Conservation (phyloP, 2,329 filamentous ascomycete species). For the Aspergillus floridensis region DNA sequence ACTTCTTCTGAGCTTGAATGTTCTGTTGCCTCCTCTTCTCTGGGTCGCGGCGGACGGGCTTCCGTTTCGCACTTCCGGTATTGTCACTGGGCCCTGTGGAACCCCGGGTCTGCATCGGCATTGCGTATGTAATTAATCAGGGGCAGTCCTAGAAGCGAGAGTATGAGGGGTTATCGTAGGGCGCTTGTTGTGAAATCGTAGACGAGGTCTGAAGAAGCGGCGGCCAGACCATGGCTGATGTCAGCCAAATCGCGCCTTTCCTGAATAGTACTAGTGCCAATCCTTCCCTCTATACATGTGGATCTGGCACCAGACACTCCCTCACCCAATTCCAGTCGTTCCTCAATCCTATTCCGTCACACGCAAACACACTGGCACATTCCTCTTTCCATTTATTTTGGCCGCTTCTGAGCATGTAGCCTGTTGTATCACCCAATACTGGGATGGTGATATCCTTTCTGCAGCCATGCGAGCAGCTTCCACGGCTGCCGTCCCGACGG, state of each 20-base stretch:
- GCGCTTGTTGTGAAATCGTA: not conserved
- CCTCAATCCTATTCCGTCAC: no score
- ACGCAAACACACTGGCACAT: no score
- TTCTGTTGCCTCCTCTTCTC: conserved; percentile 24
- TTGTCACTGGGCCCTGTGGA: not conserved
- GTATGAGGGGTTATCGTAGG: not conserved
- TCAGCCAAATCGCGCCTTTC: not conserved
- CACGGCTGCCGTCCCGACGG: no score
- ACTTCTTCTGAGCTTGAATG: conserved; percentile 21
- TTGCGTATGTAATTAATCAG: not conserved
- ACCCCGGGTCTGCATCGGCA: conserved; percentile 6
- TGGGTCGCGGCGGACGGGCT: conserved; percentile 23
- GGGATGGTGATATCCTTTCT: no score
- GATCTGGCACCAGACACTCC: no score
- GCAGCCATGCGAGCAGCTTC: no score
- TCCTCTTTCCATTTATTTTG: no score
- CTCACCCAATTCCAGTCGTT: no score
- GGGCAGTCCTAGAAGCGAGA: not conserved
- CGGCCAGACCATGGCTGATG: conserved; percentile 2
- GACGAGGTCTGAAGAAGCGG: not conserved
- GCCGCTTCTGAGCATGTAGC: no score
- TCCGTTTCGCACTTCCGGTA: conserved; percentile 15
- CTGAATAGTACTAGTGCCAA: no score
- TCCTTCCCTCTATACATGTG: no score
- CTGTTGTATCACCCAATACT: no score